Base-by-base conservation (phyloP, 169 alveolate genomes). In the Pseudocohnilembus persalinus region DNA sequence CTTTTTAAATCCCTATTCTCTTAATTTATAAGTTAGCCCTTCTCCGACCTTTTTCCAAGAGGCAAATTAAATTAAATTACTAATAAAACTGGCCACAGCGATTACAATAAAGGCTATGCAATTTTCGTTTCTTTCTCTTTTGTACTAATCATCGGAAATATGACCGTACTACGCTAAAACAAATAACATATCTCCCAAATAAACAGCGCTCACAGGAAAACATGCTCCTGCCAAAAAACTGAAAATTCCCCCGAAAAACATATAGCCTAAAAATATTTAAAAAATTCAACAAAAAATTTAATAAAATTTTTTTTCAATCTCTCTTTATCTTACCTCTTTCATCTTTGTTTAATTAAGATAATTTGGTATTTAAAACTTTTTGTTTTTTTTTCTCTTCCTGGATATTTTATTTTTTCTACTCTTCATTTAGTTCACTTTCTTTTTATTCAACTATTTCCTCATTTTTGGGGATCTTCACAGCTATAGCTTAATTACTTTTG, bases 81-180 rank as follows among this genome's bases (percentile, higher is more conserved):
- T 6, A 31, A 64, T 29, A 24, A 32, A 32, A 76, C 27, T 24
- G 31, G 31, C 76, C 65, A 63, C 93, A 63, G 92, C 73, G 6
- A 94, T 93, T 27, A 92, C 79, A 28, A 94, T 92, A 68, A 88
- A 49, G 1, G 29, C 35, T 29, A 76, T n/a, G 15, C 82, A 76
- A 75, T 35, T 35, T 15, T 30, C 32, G 20, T 76, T 65, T 15
- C 65, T 35, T 32, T 84, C 84, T 25, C 35, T 76, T 0, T 72
- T 25, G 0, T 76, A 74, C 63, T 63, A 78, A 75, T 27, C 68
- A 31, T 33, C 34, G 27, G 68, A 49, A 11, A 20, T 49, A 20
- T 11, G 26, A 49, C 11, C 28, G 63, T 24, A 75, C 65, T 35
- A 1, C 0, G 64, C 72, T 25, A 81, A 49, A 0, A 34, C 34